Percentiles rank a stretch among this genome's conserved stretches.
These are phyloP conservation scores for Rhizopogon sp. DNA, from an alignment of 768 basidiomycete genomes.

Conservation along the genomic window DNA sequence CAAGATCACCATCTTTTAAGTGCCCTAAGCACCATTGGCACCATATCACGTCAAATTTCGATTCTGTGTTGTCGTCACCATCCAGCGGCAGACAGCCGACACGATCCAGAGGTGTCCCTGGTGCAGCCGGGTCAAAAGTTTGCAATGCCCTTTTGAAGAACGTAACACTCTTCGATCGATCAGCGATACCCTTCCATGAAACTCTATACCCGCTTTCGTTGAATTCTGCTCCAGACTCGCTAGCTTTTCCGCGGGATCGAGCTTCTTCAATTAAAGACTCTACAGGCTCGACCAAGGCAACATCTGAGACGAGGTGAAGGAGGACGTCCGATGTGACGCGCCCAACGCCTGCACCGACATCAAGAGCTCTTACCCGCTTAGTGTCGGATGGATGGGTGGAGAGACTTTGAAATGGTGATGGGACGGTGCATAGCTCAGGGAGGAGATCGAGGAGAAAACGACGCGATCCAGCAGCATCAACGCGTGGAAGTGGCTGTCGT, in stretches of 20 bases:
- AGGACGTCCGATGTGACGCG: conserved; percentile 87
- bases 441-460: conserved; percentile 79
- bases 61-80: conserved; percentile 46
- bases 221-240: conserved; percentile 25
- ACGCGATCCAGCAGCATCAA: conserved; percentile 88
- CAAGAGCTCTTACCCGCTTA: conserved; percentile 69
- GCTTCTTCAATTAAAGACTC: conserved; percentile 73
- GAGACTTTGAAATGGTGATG: conserved; percentile 63
- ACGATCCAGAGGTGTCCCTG: conserved; percentile 48
- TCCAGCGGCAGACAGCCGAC: conserved; percentile 55
- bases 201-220: conserved; percentile 23
- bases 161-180: conserved; percentile 63
- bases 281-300: conserved; percentile 89
- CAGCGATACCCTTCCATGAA: conserved; percentile 66
- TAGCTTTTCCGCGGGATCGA: conserved; percentile 31
- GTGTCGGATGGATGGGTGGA: conserved; percentile 13
- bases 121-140: conserved; percentile 64
- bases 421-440: conserved; percentile 73
- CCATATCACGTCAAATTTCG: conserved; percentile 88
- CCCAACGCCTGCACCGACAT: conserved; percentile 93
- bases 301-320: conserved; percentile 82
- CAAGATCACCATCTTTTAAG: conserved; percentile 70
- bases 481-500: conserved; percentile 75
- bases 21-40: conserved; percentile 97
- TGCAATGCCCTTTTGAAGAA: conserved; percentile 81